Evolutionary conservation across 73 alveolate genomes (phyloP), one percentile per base, ranked within the genome.

Genomic region (Breviolum minutum): DNA sequence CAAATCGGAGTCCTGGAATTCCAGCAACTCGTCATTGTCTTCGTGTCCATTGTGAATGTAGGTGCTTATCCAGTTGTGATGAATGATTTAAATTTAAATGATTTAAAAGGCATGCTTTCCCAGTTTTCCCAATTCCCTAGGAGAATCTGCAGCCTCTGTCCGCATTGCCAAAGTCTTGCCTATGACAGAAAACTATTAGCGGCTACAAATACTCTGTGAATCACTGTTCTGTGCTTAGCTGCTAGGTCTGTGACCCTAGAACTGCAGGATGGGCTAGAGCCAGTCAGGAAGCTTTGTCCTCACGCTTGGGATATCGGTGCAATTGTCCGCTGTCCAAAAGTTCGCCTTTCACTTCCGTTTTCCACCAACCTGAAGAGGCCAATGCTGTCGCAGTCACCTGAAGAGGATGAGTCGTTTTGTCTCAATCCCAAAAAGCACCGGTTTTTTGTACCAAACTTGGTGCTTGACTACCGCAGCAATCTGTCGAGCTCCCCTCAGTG

Each of bases 351-450:
- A 9, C 29, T 77, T 77, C 86, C 83, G 27, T 60, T n/a, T n/a
- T n/a, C n/a, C n/a, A n/a, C 68, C 8, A 80, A 16, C 64, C 69
- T 32, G 88, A 22, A 80, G 88, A 48, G 11, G 22, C 32, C 69
- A 80, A 80, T 40, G 88, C 88, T 16, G 68, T 80, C 22, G 88
- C 68, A 80, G 88, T 63, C 82, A 22, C 85, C n/a, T n/a, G n/a
- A n/a, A n/a, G n/a, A n/a, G n/a, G n/a, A n/a, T n/a, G n/a, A 40
- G 68, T 63, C 86, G n/a, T 29, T 14, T 60, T 29, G 62, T 17
- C 8, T 40, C 40, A 73, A 6, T 73, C 29, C 82, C 8, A n/a
- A 10, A 29, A 76, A 27, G 16, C n/a, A n/a, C n/a, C n/a, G n/a
- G n/a, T n/a, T n/a, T n/a, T n/a, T n/a, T n/a, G n/a, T n/a, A n/a